Evolutionary conservation across 2,329 filamentous ascomycete species (phyloP), one percentile per base, ranked within the genome.

Genomic region (Ophiostoma montium): DNA sequence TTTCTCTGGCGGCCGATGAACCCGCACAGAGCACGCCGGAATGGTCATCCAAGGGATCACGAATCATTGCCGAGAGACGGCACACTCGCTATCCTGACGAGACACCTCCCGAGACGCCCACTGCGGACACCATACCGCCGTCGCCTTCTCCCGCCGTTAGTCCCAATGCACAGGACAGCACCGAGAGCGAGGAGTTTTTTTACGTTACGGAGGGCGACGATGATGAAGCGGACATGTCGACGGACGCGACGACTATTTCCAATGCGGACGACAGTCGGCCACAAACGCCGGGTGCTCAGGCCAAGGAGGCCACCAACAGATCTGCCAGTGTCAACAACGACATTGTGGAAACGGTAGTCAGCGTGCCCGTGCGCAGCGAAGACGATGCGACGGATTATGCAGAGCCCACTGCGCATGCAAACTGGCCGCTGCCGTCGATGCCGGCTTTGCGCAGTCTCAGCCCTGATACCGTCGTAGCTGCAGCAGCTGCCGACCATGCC

Each of bases 51-150:
- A 35, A 47, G 23, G 31, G 35, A 41, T 42, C 38, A 1, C 38
- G 30, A n/a, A 23, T 23, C n/a, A 42, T 42, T 12, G 27, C 38
- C 44, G 44, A 35, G 38, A 42, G 38, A 42, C 38, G 38, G 13
- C 38, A 23, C 19, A 42, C 38, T 9, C 39, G 21, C 27, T 35
- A 5, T 31, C 31, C 18, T 21, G 13, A 42, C 5, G 35, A 50
- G 23, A 50, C 49, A 1, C 45, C 49, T 16, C 49, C 49, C 1
- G 49, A 38, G 8, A 47, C 49, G 2, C 45, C 49, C 4, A 47
- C 32, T 5, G 19, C 31, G 16, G 18, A 42, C 13, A 11, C 13
- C 38, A 32, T 31, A 30, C 21, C 16, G 3, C 33, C n/a, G 35
- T 42, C 38, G 21, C 38, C 38, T 7, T n/a, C n/a, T n/a, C n/a